Base-by-base conservation (phyloP, 2,329 filamentous ascomycete species). In the Mollisiaceae sp. region DNA sequence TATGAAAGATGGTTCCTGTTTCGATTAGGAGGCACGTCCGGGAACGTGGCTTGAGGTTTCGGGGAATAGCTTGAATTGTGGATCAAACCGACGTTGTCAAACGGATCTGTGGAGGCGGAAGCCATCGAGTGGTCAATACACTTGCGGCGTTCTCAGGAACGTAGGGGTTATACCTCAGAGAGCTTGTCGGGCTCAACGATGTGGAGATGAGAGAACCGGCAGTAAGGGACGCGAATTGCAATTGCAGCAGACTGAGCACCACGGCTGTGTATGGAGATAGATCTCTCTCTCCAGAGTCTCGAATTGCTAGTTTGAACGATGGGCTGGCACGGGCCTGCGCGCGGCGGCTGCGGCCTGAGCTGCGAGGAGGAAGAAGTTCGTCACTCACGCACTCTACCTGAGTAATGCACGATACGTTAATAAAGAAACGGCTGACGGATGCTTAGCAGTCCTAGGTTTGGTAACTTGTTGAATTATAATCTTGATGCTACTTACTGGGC, bases 31-130 rank as follows among this genome's bases (percentile, higher is more conserved):
- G 55, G 18, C 55, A 57, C 55, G 55, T 18, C 55, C 55, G 35
- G 15, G 35, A 38, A 38, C 18, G 55, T 55, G 35, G 55, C 55
- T 57, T 57, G 55, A 57, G 55, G 32, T 15, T 41, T 57, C 55
- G 55, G 55, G 55, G 39, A 57, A 57, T 57, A 57, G 55, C 55
- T 38, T 20, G 18, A 57, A 12, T 15, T 38, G 55, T 57, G 54
- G 54, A 57, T 22, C 32, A 38, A n/a, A 57, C 55, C 24, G 55
- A 57, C 55, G 55, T 35, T 35, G 55, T 57, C 55, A 38, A 39
- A 57, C 35, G 24, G 22, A 57, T 57, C 32, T 22, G 55, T 36
- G 32, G 54, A 57, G 27, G 54, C 54, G 27, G 47, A 32, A 27
- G 47, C 47, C 47, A 18, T 32, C 15, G 24, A 27, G 50, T 54